phyloP scores from a whole-genome alignment of 139 green algal species.

The Raphidocelis subcapitata region DNA sequence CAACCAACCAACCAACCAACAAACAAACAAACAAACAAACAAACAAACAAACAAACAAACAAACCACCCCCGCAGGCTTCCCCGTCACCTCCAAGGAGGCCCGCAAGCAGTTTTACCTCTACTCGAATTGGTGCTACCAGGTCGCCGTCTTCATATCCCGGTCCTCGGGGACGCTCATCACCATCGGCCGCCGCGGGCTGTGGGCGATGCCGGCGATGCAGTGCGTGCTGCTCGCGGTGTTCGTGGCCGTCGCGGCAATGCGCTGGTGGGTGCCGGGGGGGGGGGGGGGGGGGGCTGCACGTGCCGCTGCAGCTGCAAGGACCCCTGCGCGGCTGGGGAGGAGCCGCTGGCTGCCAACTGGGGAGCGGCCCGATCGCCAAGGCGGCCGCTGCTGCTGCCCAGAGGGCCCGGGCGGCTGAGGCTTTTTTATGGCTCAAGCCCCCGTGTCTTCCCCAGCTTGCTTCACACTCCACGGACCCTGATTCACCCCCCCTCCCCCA shows the following conservation, averaged over 20 bases:
- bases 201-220: constrained; percentile 64
- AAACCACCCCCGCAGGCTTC: constrained; percentile 37
- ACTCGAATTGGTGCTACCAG: constrained; percentile 48
- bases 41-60: too few relatives aligned
- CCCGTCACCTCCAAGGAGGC: constrained; percentile 37
- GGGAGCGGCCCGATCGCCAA: too few relatives aligned
- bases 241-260: constrained; percentile 35
- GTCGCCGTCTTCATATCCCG: constrained; percentile 62
- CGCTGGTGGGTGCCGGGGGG: constrained; percentile 24
- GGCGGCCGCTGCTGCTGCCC: too few relatives aligned
- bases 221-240: constrained; percentile 55
- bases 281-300: too few relatives aligned
- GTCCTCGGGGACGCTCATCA: constrained; percentile 57
- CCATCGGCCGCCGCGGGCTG: constrained; percentile 39
- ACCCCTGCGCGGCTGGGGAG: too few relatives aligned
- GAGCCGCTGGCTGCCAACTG: too few relatives aligned
- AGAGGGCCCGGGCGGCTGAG: too few relatives aligned
- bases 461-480: too few relatives aligned
- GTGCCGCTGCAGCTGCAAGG: too few relatives aligned
- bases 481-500: too few relatives aligned
- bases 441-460: too few relatives aligned
- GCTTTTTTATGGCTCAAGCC: too few relatives aligned
- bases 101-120: constrained; percentile 57
- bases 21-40: not conserved
- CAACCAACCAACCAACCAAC: not conserved